Base-by-base conservation (phyloP, 2,329 filamentous ascomycete genomes). In the Paracorniculantispora psalliotae region DNA sequence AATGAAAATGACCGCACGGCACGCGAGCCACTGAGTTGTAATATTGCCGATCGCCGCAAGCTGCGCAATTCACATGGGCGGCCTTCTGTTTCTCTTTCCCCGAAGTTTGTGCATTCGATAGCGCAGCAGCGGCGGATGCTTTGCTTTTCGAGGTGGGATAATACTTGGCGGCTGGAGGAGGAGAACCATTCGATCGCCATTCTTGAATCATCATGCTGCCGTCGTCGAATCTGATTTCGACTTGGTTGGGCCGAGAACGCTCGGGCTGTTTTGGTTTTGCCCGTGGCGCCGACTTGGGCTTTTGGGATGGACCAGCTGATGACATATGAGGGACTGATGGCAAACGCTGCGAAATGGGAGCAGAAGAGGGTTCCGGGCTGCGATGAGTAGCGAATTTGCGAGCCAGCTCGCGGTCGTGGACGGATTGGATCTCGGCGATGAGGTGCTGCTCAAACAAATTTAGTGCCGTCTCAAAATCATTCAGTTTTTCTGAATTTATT, bases 1-100 rank as follows among this genome's bases (percentile, higher is more conserved):
- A 87, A 67, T 84, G 86, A 2, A 74, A 64, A 61, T 86, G 80
- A 1, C 39, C n/a, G 25, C 53, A 46, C 9, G 53, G 39, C 17
- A 17, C 21, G 12, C 13, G 5, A 2, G 39, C 10, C 9, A 12
- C 19, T n/a, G 15, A 12, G 6, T 23, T 13, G 10, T 21, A 2
- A 21, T 13, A 15, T 4, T 56, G 26, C 5, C 1, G 8, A 9
- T 56, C 53, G 26, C n/a, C 17, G 19, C 53, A 56, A 23, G 6
- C 12, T 21, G 37, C 28, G 41, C 53, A 56, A 10, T n/a, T 10
- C 48, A 37, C 23, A 10, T 2, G 2, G 19, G 19, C 9, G 49
- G 9, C 6, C 8, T 21, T 6, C 6, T 19, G 39, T 17, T 6
- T 17, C 30, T 33, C 30, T 33, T 33, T 33, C 6, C 30, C 30